Percentiles rank a stretch among this genome's conserved stretches.
Evolutionary conservation across 2,329 filamentous ascomycete genomes (phyloP).

Genomic region (Fusarium circinatum): DNA sequence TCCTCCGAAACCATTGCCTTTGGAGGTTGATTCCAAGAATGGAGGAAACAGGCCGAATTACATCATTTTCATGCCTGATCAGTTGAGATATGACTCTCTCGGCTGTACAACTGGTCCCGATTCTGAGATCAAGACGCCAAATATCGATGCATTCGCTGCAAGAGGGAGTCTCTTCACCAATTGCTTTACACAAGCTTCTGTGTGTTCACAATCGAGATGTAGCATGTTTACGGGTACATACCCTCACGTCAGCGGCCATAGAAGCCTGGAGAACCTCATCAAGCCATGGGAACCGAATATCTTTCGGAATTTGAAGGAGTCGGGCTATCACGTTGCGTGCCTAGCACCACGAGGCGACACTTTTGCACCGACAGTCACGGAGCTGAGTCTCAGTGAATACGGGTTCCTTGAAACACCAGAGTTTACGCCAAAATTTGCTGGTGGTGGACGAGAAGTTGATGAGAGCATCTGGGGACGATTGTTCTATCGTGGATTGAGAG

Average conservation of each 20-base stretch:
- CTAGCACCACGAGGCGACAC: conserved; percentile 55
- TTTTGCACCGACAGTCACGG: conserved; percentile 56
- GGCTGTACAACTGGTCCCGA: conserved; percentile 47
- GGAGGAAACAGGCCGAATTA: conserved; percentile 49
- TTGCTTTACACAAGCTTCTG: conserved; percentile 57
- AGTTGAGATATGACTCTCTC: conserved; percentile 57
- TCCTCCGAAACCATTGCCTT: conserved; percentile 37
- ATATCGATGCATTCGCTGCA: conserved; percentile 54
- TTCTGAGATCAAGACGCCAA: conserved; percentile 49
- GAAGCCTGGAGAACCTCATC: conserved; percentile 58
- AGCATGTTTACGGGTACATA: conserved; percentile 60
- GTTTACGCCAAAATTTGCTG: conserved; percentile 47
- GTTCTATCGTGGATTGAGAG: conserved; percentile 55
- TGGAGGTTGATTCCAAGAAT: conserved; percentile 41
- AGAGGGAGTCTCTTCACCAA: conserved; percentile 56
- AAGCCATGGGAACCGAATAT: conserved; percentile 61
- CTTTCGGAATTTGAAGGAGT: conserved; percentile 55
- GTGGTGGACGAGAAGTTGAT: conserved; percentile 35
- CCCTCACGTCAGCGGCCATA: conserved; percentile 57
- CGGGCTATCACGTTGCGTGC: conserved; percentile 59
- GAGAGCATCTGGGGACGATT: conserved; percentile 52
- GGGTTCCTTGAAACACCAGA: conserved; percentile 55
- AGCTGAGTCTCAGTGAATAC: conserved; percentile 57
- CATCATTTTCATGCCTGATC: conserved; percentile 60
- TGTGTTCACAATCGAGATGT: conserved; percentile 59